Conservation (phyloP, 345 rosid species). For the Rhodomyrtus tomentosa region DNA sequence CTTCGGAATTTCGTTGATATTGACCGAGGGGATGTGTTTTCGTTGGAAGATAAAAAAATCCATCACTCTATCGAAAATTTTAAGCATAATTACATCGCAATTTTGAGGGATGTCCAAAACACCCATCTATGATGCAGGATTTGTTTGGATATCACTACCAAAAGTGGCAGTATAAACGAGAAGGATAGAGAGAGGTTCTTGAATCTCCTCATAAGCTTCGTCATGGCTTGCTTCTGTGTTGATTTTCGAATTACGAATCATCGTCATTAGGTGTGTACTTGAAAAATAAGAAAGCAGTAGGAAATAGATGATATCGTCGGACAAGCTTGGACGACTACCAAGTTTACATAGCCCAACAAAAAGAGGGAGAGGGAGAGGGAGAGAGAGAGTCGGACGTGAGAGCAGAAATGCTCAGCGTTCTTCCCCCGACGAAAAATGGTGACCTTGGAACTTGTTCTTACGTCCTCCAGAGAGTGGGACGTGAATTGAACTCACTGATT, state of each 20-base stretch:
- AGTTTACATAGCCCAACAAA: neutral
- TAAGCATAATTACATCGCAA: neutral
- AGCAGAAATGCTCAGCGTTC: neutral
- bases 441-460: neutral
- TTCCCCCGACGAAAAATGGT: neutral
- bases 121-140: neutral
- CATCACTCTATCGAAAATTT: neutral
- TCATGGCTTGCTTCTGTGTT: neutral
- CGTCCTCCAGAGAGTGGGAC: neutral
- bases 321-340: neutral
- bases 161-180: neutral
- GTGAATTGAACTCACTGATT: conserved; percentile 1
- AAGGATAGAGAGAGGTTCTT: neutral
- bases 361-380: neutral
- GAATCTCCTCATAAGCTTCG: neutral
- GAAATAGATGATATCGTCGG: neutral
- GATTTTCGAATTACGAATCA: neutral
- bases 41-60: neutral
- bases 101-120: neutral
- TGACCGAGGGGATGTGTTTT: neutral
- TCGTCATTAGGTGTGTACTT: neutral
- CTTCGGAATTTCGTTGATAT: neutral
- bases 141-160: neutral
- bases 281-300: neutral
- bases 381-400: neutral